Evolutionary conservation across 371 early-diverging fungal species (phyloP), one percentile per base, ranked within the genome.

Genomic region (Conidiobolus incongruus): DNA sequence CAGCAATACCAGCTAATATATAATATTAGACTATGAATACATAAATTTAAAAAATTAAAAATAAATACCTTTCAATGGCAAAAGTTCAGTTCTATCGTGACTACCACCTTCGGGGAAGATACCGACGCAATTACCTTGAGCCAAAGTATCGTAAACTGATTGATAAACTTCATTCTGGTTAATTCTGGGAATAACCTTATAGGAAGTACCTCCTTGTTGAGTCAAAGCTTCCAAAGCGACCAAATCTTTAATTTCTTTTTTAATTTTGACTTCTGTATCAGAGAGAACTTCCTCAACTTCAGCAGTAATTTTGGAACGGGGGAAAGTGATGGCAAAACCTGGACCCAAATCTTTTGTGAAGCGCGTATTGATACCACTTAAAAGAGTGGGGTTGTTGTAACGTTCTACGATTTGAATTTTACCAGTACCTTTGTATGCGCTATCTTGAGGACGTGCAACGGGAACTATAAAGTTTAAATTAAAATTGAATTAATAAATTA

Each of bases 81-180:
- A 55, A 72, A 96, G 74, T 46, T 90, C 82, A 11, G 87, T 66
- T 39, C 92, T 78, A 55, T 96, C 97, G 56, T 96, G 97, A 45
- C 80, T 81, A 8, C 97, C 95, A 32, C 95, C 95, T 56, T 94
- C 97, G 2, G 97, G 97, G 56, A 96, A 96, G 38, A 96, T 90
- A 10, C 92, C 93, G 12, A 95, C 71, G 48, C 88, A 83, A 35
- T 75, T 75, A 23, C 81, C 75, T 13, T 62, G 56, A 44, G 75
- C 64, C 26, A 96, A 58, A 13, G 76, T 70, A 6, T 67, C 63
- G 49, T 77, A 72, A 1, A 95, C 95, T 23, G 71, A 66, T 20
- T 64, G 54, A 59, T 88, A 95, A 54, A 94, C 80, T 6, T 65
- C 61, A 30, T 65, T 57, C 56, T 95, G 92, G 53, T 96, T 87